These are phyloP conservation scores for Mycosphaerella arachidis DNA, from an alignment of 2,329 filamentous ascomycete species.

Conservation along the genomic window DNA sequence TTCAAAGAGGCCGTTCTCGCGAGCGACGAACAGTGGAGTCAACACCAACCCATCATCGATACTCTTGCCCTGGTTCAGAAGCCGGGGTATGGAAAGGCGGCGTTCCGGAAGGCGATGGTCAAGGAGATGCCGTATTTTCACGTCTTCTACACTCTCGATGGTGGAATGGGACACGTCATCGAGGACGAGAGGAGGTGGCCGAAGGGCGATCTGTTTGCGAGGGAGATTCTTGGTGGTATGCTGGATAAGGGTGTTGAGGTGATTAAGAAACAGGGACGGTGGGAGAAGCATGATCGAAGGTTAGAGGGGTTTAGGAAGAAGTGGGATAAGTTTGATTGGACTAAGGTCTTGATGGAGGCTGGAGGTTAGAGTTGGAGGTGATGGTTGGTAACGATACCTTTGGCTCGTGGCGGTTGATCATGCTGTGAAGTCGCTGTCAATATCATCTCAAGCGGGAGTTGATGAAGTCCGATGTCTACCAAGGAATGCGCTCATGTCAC, in stretches of 20 bases:
- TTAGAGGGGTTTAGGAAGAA: slow-evolving; percentile 74
- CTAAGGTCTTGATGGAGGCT: slow-evolving; percentile 54
- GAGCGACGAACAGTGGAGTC: slow-evolving; percentile 87
- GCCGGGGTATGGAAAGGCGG: slow-evolving; percentile 69
- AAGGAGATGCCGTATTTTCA: slow-evolving; percentile 99
- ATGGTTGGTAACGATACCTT: no score
- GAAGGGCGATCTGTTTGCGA: slow-evolving; percentile 82
- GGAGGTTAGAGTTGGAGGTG: background rate
- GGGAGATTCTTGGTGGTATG: slow-evolving; percentile 90
- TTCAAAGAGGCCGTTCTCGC: slow-evolving; percentile 91
- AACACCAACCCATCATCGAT: slow-evolving; percentile 92
- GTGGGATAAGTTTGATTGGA: slow-evolving; percentile 95
- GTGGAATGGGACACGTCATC: slow-evolving; percentile 85
- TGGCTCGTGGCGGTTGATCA: background rate
- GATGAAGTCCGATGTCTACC: background rate
- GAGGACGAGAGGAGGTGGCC: slow-evolving; percentile 86
- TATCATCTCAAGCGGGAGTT: background rate
- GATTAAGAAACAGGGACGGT: slow-evolving; percentile 85
- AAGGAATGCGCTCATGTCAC: background rate
- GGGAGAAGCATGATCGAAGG: slow-evolving; percentile 65
- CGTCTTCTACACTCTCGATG: slow-evolving; percentile 90
- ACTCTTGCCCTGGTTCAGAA: slow-evolving; percentile 59
- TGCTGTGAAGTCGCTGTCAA: background rate
- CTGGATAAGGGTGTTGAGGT: slow-evolving; percentile 75
- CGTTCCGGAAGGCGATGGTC: slow-evolving; percentile 76